Evolutionary conservation across 169 alveolate genomes (phyloP).

Genomic region (Plasmodium vinckei): DNA sequence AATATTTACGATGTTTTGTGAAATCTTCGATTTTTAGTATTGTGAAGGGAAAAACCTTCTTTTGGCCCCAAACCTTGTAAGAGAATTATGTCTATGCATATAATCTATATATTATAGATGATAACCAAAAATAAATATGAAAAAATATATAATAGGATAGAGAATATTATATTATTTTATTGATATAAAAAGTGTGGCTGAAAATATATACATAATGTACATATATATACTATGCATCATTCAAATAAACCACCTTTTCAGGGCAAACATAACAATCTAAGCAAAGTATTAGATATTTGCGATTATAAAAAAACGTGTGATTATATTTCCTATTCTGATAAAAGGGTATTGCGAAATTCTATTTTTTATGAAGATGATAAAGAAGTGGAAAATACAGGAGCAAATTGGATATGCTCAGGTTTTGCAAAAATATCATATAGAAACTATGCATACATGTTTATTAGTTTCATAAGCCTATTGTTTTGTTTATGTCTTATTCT

Average conservation of each 20-base stretch:
- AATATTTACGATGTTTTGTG: too few relatives aligned
- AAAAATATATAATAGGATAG: not conserved
- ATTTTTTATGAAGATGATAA: slow-evolving; percentile 54
- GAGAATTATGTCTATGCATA: not conserved
- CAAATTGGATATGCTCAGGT: slow-evolving; percentile 69
- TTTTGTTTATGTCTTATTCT: too few relatives aligned
- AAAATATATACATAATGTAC: not conserved
- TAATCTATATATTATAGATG: not conserved
- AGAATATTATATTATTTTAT: not conserved
- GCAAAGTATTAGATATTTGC: slow-evolving; percentile 47
- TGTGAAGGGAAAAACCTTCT: slow-evolving; percentile 48
- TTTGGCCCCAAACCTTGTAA: slow-evolving; percentile 38
- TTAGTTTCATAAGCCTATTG: not conserved
- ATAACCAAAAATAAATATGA: not conserved
- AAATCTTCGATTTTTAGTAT: slow-evolving; percentile 17
- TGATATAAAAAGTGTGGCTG: not conserved
- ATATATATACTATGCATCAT: not conserved
- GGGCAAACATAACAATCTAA: slow-evolving; percentile 35
- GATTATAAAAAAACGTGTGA: slow-evolving; percentile 45
- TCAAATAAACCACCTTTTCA: slow-evolving; percentile 5
- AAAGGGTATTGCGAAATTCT: slow-evolving; percentile 42
- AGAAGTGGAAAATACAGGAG: slow-evolving; percentile 42
- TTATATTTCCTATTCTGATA: slow-evolving; percentile 45
- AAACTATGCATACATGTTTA: not conserved
- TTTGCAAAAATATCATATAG: not conserved